These are phyloP conservation scores for Phoma sp. DNA, from an alignment of 2,329 filamentous ascomycete species.

Conservation along the genomic window DNA sequence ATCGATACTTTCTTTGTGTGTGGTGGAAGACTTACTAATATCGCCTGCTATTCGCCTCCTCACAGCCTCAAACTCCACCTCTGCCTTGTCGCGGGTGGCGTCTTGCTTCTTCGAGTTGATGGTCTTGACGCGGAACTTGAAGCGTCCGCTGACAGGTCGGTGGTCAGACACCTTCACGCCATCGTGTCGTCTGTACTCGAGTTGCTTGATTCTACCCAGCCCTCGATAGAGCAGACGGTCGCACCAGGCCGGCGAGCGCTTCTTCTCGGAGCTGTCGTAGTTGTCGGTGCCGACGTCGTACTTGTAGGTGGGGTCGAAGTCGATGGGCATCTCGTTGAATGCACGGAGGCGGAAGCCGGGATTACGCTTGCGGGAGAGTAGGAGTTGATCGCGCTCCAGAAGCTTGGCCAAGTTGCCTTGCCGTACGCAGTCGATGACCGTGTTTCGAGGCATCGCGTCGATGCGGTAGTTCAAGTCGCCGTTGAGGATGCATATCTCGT, in stretches of 20 bases:
- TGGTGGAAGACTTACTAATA: constrained; percentile 70
- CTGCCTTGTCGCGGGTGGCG: constrained; percentile 73
- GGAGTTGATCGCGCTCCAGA: constrained; percentile 90
- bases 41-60: constrained; percentile 72
- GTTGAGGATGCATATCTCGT: constrained; percentile 96
- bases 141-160: constrained; percentile 85
- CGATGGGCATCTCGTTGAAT: constrained; percentile 90
- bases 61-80: constrained; percentile 76
- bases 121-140: constrained; percentile 84
- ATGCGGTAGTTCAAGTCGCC: constrained; percentile 98
- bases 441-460: constrained; percentile 93
- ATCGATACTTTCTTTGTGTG: too few species aligned
- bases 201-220: constrained; percentile 80
- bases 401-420: constrained; percentile 83
- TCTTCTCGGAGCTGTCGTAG: constrained; percentile 95
- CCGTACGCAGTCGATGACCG: constrained; percentile 84
- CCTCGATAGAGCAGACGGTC: constrained; percentile 90
- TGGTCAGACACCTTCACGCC: constrained; percentile 85
- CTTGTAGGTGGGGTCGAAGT: constrained; percentile 96
- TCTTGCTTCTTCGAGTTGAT: constrained; percentile 73
- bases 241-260: constrained; percentile 93
- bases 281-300: constrained; percentile 95
- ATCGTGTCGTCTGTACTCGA: constrained; percentile 89
- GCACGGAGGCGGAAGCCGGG: constrained; percentile 86
- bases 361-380: constrained; percentile 87